Evolutionary conservation across 345 rosid species (phyloP).

Genomic region (Acer yangbiense): DNA sequence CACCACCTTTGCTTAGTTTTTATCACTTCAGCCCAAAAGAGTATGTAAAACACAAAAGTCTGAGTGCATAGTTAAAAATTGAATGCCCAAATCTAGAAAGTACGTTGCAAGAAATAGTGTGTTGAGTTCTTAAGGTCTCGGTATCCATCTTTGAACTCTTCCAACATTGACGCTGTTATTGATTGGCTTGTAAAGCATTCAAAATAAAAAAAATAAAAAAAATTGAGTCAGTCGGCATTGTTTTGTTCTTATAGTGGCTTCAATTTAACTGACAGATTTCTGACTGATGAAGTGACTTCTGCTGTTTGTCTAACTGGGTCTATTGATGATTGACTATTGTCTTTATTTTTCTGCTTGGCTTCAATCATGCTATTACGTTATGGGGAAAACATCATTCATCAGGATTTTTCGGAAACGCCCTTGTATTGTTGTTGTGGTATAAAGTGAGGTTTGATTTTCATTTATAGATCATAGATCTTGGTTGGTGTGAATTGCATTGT

Average conservation of each 20-base stretch:
- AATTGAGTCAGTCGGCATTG: constrained; percentile 35
- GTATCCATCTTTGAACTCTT: constrained; percentile 25
- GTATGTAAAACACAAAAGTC: too few relatives aligned
- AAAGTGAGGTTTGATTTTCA: constrained; percentile 24
- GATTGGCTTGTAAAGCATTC: constrained; percentile 80
- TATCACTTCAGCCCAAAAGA: too few relatives aligned
- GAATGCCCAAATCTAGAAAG: too few relatives aligned
- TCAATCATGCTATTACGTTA: background rate
- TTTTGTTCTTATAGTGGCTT: background rate
- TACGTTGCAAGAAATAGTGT: too few relatives aligned
- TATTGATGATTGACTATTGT: constrained; percentile 19
- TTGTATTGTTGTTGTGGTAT: constrained; percentile 17
- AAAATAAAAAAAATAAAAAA: constrained; percentile 39
- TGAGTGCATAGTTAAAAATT: too few relatives aligned
- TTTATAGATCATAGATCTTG: constrained; percentile 25
- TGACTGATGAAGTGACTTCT: constrained; percentile 9
- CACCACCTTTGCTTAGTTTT: too few relatives aligned
- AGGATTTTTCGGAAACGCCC: constrained; percentile 10
- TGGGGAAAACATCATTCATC: background rate
- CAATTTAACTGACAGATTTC: background rate
- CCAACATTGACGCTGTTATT: constrained; percentile 68
- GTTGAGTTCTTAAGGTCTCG: too few relatives aligned
- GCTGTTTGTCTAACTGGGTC: constrained; percentile 22
- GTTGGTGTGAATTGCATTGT: constrained; percentile 25
- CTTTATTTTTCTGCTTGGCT: constrained; percentile 19